Evolutionary conservation across 805 yeast species (phyloP).

Genomic region (Metschnikowia aberdeeniae): DNA sequence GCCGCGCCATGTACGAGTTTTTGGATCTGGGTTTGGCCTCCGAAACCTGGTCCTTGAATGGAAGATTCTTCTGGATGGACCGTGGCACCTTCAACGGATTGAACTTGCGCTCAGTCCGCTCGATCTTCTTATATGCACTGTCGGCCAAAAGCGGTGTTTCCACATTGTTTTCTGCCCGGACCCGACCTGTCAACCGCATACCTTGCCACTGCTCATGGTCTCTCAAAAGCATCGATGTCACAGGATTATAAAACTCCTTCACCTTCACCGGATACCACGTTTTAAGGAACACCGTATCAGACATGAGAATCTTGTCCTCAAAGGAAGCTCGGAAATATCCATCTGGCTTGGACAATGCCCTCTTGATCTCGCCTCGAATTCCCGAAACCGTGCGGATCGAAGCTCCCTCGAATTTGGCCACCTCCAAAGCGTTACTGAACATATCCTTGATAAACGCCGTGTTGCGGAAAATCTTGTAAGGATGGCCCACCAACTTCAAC

Average conservation of each 20-base stretch:
- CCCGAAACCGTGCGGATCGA: conserved; percentile 95
- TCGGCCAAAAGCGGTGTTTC: conserved; percentile 57
- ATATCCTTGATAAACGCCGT: conserved; percentile 97
- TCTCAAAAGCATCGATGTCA: conserved; percentile 75
- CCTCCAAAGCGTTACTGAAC: conserved; percentile 90
- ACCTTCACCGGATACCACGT: conserved; percentile 97
- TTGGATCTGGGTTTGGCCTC: conserved; percentile 85
- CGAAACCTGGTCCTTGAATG: conserved; percentile 88
- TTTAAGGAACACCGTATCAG: conserved; percentile 83
- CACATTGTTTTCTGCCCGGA: conserved; percentile 69
- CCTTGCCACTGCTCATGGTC: conserved; percentile 92
- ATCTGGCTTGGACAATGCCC: conserved; percentile 91
- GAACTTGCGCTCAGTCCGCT: conserved; percentile 79
- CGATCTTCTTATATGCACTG: conserved; percentile 63
- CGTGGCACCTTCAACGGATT: conserved; percentile 86
- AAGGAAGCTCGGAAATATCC: conserved; percentile 96
- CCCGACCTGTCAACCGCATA: conserved; percentile 91
- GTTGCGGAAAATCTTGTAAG: conserved; percentile 88
- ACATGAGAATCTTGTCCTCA: conserved; percentile 89
- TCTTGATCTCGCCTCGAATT: conserved; percentile 93
- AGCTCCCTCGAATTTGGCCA: conserved; percentile 97
- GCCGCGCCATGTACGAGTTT: conserved; percentile 73
- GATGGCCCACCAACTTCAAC: conserved; percentile 90
- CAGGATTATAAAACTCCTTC: conserved; percentile 91
- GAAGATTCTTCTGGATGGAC: conserved; percentile 68